Base-by-base conservation (phyloP, 2,329 filamentous ascomycete species). In the Fusarium phyllophilum region DNA sequence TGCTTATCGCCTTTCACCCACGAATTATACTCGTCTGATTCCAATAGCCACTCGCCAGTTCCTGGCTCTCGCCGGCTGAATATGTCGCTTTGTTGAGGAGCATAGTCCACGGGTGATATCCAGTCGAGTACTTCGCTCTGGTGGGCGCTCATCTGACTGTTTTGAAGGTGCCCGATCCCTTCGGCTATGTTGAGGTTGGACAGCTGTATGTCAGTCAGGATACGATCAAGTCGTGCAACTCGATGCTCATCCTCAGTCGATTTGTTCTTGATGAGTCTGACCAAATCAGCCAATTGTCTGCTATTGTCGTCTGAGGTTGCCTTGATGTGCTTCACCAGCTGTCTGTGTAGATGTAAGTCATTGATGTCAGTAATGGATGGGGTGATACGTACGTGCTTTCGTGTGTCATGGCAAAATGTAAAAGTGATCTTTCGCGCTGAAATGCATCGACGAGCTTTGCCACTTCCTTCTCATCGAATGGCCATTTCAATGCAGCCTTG, bases 391-490 rank as follows among this genome's bases (percentile, higher is more conserved):
- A 64, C 44, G 26, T 36, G 24, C 18, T 59, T 13, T 64, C 55
- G 14, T 64, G 41, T 17, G 44, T 42, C 36, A 64, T 59, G 24
- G 44, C 55, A 10, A 64, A 49, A 8, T 64, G 62, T 1, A 64
- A 3, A 12, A 64, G 44, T 17, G 54, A 49, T n/a, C 34, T 64
- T 42, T 64, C 62, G 15, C 62, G 44, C 31, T 64, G 54, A 22
- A 51, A 49, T 3, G 54, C 42, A 22, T 34, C 44, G 18, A 59
- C n/a, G 14, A 60, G 55, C 24, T 60, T 33, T 15, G 8, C 6
- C 22, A 77, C 41, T 17, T 78, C 72, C 22, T 74, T 68, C 59
- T 75, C 73, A 5, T 68, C 44, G 24, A 78, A 69, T 15, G 66
- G 65, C 61, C 58, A 70, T 20, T 49, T 45, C 13, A 61, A 33